Evolutionary conservation across 768 basidiomycete species (phyloP).

Genomic region (Chalciporus piperatus): DNA sequence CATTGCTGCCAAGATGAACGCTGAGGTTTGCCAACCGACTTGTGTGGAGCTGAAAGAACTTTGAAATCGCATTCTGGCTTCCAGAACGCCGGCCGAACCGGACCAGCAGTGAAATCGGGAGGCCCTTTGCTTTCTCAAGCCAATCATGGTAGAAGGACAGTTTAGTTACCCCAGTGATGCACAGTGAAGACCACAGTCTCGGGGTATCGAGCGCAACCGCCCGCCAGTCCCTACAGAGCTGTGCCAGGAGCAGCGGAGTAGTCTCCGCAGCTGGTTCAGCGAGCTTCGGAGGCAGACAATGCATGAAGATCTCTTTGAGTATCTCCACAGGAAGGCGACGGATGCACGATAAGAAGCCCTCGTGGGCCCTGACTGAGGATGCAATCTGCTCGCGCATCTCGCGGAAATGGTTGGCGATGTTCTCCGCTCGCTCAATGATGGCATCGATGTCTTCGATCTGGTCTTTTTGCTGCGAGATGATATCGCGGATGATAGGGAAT

Average conservation of each 20-base stretch:
- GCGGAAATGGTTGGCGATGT: slow-evolving; percentile 7
- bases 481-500: slow-evolving; percentile 8
- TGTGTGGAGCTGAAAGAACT: slow-evolving; percentile 20
- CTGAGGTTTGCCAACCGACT: slow-evolving; percentile 7
- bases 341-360: slow-evolving; percentile 29
- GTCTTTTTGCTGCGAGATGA: slow-evolving; percentile 11
- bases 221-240: slow-evolving; percentile 44
- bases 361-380: slow-evolving; percentile 18
- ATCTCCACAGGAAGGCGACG: slow-evolving; percentile 42
- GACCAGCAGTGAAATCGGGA: slow-evolving; percentile 23
- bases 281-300: slow-evolving; percentile 29
- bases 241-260: slow-evolving; percentile 38
- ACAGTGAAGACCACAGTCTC: slow-evolving; percentile 46
- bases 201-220: slow-evolving; percentile 37
- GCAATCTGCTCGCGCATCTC: slow-evolving; percentile 10
- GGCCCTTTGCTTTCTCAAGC: slow-evolving; percentile 16
- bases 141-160: slow-evolving; percentile 14
- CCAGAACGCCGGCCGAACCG: too few relatives aligned
- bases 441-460: slow-evolving; percentile 15
- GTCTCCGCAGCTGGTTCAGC: slow-evolving; percentile 20
- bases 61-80: slow-evolving; percentile 15
- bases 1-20: neutral
- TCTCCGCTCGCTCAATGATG: slow-evolving; percentile 9
- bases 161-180: neutral
- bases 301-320: slow-evolving; percentile 44